phyloP scores from a whole-genome alignment of 306 rosid species.

The Gleditsia sinensis region DNA sequence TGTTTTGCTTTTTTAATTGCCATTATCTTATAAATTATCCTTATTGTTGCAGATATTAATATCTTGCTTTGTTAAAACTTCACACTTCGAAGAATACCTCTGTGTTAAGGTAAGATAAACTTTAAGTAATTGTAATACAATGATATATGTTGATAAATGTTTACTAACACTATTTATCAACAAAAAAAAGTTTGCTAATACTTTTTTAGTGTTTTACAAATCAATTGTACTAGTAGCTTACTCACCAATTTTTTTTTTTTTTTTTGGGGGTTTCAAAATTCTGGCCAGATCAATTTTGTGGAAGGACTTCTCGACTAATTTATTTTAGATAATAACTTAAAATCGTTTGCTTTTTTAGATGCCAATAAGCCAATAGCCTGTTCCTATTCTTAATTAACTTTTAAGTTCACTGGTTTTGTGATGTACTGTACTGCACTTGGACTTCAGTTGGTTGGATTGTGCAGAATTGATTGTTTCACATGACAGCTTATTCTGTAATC shows the following conservation, averaged over 20 bases:
- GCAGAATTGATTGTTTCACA: neutral
- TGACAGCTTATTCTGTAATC: neutral
- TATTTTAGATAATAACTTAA: neutral
- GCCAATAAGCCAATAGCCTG: neutral
- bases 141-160: slow-evolving; percentile 9
- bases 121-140: slow-evolving; percentile 3
- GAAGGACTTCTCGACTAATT: too few relatives aligned
- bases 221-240: too few relatives aligned
- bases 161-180: too few relatives aligned
- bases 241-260: too few relatives aligned
- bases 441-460: neutral
- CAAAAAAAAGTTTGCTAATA: too few relatives aligned
- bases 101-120: slow-evolving; percentile 87
- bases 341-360: neutral
- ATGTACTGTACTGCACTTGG: slow-evolving; percentile 9
- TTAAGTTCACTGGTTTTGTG: neutral
- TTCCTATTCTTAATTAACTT: neutral
- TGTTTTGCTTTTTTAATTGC: slow-evolving; percentile 11
- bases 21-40: slow-evolving; percentile 24
- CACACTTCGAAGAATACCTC: slow-evolving; percentile 92
- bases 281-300: too few relatives aligned
- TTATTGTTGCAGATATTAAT: slow-evolving; percentile 72
- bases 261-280: too few relatives aligned
- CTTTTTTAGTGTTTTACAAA: too few relatives aligned
- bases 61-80: slow-evolving; percentile 97